Evolutionary conservation across 129 eudicot species (phyloP).

Genomic region (Sambucus nigra): DNA sequence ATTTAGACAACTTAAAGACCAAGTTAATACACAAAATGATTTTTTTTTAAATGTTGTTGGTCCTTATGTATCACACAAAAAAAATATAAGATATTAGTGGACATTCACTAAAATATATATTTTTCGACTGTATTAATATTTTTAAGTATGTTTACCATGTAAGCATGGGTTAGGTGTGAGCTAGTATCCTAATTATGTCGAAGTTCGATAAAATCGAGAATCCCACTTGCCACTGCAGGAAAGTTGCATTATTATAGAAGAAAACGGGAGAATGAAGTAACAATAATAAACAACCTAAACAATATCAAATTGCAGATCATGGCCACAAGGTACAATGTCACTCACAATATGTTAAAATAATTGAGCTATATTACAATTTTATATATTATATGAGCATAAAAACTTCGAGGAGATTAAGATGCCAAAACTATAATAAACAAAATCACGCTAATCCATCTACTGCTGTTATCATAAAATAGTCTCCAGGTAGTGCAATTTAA

Average conservation of each 20-base stretch:
- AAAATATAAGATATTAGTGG: too few species aligned
- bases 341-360: conserved; percentile 6
- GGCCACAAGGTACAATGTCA: conserved; percentile 11
- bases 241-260: background rate
- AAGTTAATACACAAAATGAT: too few species aligned
- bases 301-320: conserved; percentile 1
- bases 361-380: conserved; percentile 4
- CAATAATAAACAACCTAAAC: background rate
- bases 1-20: too few species aligned
- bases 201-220: conserved; percentile 8
- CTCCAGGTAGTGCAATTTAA: background rate
- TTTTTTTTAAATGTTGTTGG: too few species aligned
- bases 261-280: background rate
- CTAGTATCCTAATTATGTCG: background rate
- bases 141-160: too few species aligned
- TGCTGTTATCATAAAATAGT: conserved; percentile 2
- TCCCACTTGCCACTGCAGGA: conserved; percentile 11
- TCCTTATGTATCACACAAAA: too few species aligned
- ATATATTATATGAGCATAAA: background rate
- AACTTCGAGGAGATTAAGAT: conserved; percentile 27
- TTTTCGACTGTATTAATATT: too few species aligned
- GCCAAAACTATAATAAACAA: conserved; percentile 4
- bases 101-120: too few species aligned
- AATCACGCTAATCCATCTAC: conserved; percentile 1
- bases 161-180: background rate